Evolutionary conservation across 345 rosid species (phyloP).

Genomic region (Eucalyptus marginata): DNA sequence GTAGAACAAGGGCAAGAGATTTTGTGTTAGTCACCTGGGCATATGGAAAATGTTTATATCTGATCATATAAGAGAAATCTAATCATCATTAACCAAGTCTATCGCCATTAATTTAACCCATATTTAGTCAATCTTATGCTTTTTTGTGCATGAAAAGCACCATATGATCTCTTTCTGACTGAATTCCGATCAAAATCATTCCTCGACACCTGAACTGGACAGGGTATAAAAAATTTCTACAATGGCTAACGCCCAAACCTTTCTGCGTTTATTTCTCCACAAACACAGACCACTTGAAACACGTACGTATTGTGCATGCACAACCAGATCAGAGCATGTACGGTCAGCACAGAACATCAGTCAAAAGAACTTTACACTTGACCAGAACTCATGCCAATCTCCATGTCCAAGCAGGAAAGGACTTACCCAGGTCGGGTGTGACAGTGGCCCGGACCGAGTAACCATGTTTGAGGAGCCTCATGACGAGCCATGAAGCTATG

Average conservation of each 20-base stretch:
- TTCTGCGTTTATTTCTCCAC: too few species aligned
- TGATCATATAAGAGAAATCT: background rate
- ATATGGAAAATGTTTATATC: background rate
- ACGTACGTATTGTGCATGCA: too few species aligned
- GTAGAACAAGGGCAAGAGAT: background rate
- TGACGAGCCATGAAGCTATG: slow-evolving; percentile 46
- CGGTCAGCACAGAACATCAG: background rate
- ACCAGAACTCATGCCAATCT: background rate
- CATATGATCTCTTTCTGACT: too few species aligned
- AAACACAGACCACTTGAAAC: too few species aligned
- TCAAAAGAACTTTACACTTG: too few species aligned
- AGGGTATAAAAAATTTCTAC: too few species aligned
- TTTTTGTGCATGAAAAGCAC: background rate
- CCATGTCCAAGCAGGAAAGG: background rate
- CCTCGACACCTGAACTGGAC: too few species aligned
- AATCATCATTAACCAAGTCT: background rate
- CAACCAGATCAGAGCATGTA: too few species aligned
- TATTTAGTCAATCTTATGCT: background rate
- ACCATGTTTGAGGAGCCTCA: slow-evolving; percentile 35
- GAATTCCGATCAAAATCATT: too few species aligned
- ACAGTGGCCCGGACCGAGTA: slow-evolving; percentile 39
- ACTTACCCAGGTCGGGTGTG: slow-evolving; percentile 15
- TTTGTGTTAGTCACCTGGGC: background rate
- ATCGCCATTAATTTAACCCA: background rate
- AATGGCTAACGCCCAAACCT: too few species aligned